Conservation (phyloP, 257 asterid genomes). For the Solanum verrucosum region DNA sequence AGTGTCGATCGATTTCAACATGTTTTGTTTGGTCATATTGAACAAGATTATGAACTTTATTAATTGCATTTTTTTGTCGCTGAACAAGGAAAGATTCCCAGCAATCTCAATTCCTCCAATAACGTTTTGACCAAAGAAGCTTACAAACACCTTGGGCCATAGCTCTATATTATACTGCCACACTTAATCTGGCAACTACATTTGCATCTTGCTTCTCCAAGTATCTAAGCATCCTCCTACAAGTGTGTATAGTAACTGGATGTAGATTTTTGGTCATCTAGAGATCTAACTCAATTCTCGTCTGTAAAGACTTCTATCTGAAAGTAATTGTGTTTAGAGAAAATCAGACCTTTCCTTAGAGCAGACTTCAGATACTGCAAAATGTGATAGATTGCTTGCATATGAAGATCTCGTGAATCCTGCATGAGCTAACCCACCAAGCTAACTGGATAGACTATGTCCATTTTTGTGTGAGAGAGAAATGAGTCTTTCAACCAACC, state of each 20-base stretch:
- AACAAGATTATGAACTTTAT: no score
- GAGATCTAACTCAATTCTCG: background rate
- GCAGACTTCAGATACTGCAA: background rate
- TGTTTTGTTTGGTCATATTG: no score
- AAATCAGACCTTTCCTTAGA: background rate
- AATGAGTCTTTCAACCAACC: no score
- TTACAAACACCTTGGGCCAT: background rate
- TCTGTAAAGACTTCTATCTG: background rate
- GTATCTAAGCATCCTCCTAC: background rate
- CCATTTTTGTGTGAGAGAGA: no score
- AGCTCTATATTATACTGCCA: background rate
- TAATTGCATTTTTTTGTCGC: background rate
- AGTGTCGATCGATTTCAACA: no score
- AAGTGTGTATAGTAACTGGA: background rate
- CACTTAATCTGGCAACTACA: no score
- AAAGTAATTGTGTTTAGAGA: background rate
- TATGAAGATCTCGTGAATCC: no score
- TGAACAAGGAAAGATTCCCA: background rate
- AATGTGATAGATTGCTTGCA: background rate
- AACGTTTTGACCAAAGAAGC: background rate
- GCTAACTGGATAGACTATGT: no score
- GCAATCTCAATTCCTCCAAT: background rate
- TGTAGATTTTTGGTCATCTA: background rate
- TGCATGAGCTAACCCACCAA: no score
- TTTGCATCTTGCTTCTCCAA: background rate